Percentiles rank a stretch among this genome's conserved stretches.
Conservation (phyloP, 2,329 filamentous ascomycete species). For the Stachybotrys echinatus region DNA sequence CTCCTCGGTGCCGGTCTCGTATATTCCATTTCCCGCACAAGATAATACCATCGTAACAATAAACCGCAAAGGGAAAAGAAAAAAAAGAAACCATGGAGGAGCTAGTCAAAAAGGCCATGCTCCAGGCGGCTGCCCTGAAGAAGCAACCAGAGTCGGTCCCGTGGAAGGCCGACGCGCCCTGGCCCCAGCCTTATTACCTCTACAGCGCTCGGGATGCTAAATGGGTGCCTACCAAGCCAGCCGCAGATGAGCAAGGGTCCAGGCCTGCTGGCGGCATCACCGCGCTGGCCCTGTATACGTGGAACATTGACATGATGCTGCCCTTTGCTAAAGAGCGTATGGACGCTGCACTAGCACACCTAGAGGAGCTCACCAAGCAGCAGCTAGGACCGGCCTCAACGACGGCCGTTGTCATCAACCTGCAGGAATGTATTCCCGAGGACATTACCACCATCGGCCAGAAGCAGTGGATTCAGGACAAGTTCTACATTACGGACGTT, state of each 20-base stretch:
- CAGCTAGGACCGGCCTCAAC: constrained; percentile 2
- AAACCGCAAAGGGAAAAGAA: too few species aligned
- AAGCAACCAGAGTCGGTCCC: constrained; percentile 2
- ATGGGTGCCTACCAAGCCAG: neutral
- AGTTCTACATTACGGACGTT: constrained; percentile 44
- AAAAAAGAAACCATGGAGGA: neutral
- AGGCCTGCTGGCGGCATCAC: constrained; percentile 5
- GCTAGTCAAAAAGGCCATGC: constrained; percentile 2
- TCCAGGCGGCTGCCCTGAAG: constrained; percentile 2
- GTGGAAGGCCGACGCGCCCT: constrained; percentile 6
- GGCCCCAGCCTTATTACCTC: constrained; percentile 3
- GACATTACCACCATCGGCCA: constrained; percentile 39
- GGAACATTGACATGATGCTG: constrained; percentile 32
- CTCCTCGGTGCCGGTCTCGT: too few species aligned
- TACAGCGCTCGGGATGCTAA: neutral
- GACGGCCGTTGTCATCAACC: constrained; percentile 34
- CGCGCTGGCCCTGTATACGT: constrained; percentile 23
- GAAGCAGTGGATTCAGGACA: constrained; percentile 39
- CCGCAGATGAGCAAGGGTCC: neutral
- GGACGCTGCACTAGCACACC: constrained; percentile 22
- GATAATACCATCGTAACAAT: too few species aligned
- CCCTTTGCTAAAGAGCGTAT: constrained; percentile 23
- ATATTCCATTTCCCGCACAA: too few species aligned
- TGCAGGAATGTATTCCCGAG: constrained; percentile 45
- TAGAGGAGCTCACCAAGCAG: constrained; percentile 9